Evolutionary conservation across 768 basidiomycete genomes (phyloP).

Genomic region (Mycena olivaceomarginata): DNA sequence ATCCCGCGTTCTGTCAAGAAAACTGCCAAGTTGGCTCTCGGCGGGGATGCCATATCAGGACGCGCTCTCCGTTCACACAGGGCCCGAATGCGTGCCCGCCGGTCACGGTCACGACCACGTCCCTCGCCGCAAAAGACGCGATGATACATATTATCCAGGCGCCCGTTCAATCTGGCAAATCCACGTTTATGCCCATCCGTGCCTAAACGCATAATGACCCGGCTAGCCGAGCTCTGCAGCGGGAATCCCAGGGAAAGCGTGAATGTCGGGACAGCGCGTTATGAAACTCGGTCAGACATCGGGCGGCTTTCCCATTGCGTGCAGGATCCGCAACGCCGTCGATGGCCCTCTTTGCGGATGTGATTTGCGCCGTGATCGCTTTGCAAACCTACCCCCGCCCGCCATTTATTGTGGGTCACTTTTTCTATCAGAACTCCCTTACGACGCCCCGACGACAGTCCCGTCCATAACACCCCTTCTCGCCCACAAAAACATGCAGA

Average conservation of each 20-base stretch:
- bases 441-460: background rate
- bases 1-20: constrained; percentile 9
- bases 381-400: background rate
- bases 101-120: constrained; percentile 36
- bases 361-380: constrained; percentile 36
- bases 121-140: too few species aligned
- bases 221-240: background rate
- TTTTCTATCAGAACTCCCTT: constrained; percentile 28
- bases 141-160: background rate
- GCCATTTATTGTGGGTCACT: background rate
- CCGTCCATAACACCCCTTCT: background rate
- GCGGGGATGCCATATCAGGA: constrained; percentile 16
- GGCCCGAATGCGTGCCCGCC: constrained; percentile 12
- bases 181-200: background rate
- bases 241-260: constrained; percentile 31
- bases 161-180: background rate
- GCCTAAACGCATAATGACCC: background rate
- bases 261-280: constrained; percentile 28
- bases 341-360: background rate
- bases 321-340: constrained; percentile 32
- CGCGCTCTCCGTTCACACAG: constrained; percentile 30
- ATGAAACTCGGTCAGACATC: constrained; percentile 21
- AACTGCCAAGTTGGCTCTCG: constrained; percentile 35
- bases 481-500: constrained; percentile 11
- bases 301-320: constrained; percentile 15